phyloP scores from a whole-genome alignment of 176 grass and related monocot species.

The Dactylis glomerata region DNA sequence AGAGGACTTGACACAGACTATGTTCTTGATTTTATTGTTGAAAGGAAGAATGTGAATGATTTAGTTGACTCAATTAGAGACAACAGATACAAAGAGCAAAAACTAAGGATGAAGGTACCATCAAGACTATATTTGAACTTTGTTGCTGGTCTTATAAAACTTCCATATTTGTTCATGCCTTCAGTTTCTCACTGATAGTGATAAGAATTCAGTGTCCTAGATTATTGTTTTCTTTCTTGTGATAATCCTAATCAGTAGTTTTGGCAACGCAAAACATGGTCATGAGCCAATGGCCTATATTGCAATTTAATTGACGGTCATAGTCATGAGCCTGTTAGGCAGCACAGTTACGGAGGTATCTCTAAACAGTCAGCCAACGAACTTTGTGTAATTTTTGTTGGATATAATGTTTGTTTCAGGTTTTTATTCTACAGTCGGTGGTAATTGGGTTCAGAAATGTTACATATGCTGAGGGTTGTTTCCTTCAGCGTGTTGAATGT shows the following conservation, averaged over 20 bases:
- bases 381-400: not conserved
- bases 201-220: not conserved
- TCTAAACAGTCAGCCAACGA: not conserved
- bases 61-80: conserved; percentile 67
- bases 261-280: not conserved
- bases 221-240: not conserved
- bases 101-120: conserved; percentile 75
- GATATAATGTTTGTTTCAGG: not conserved
- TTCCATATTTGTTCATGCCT: not conserved
- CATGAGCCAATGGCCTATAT: not conserved
- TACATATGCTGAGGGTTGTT: not conserved
- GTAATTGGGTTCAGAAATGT: not conserved
- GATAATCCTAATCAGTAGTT: not conserved
- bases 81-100: conserved; percentile 89
- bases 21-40: conserved; percentile 91
- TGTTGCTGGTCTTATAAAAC: not conserved
- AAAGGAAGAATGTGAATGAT: conserved; percentile 83
- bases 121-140: not conserved
- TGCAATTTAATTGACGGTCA: conserved; percentile 1
- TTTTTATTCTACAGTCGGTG: not conserved
- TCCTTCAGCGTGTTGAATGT: not conserved
- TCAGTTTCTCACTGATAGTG: conserved; percentile 1
- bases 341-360: not conserved
- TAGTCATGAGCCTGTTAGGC: not conserved
- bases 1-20: conserved; percentile 53